Percentiles rank a stretch among this genome's conserved stretches.
phyloP scores from a whole-genome alignment of 495 filamentous ascomycete genomes.

The Parathielavia hyrcaniae region DNA sequence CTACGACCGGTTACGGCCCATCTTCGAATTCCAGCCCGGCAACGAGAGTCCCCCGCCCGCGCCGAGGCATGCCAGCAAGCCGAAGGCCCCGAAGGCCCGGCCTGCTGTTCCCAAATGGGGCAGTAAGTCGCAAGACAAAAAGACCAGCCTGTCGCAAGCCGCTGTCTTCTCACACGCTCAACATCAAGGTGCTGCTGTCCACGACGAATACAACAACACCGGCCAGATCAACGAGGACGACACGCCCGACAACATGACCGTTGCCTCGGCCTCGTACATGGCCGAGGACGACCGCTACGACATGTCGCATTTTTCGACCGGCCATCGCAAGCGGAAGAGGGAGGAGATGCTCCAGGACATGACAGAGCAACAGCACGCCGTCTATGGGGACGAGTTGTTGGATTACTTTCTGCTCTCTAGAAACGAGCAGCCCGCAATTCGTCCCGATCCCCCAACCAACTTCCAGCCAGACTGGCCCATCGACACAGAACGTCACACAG shows the following conservation, averaged over 20 bases:
- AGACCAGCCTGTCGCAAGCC: conserved; percentile 19
- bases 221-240: conserved; percentile 70
- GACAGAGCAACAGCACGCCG: conserved; percentile 72
- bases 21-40: conserved; percentile 84
- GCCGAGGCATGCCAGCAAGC: conserved; percentile 81
- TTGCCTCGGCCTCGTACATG: conserved; percentile 74
- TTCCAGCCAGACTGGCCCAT: conserved; percentile 85
- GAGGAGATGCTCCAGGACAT: conserved; percentile 60
- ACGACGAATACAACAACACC: conserved; percentile 44
- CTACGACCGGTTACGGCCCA: conserved; percentile 69
- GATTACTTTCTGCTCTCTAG: conserved; percentile 89
- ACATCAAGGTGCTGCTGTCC: conserved; percentile 27
- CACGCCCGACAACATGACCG: conserved; percentile 69
- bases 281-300: conserved; percentile 72
- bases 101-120: conserved; percentile 51
- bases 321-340: conserved; percentile 74
- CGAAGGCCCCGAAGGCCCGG: conserved; percentile 56
- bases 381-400: conserved; percentile 84
- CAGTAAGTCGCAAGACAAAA: conserved; percentile 35
- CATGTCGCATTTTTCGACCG: conserved; percentile 57
- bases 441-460: conserved; percentile 70
- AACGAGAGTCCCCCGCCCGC: conserved; percentile 85
- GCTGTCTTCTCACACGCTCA: conserved; percentile 25
- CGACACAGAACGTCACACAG: conserved; percentile 81
- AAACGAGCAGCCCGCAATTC: conserved; percentile 57